Evolutionary conservation across 441 rosid species (phyloP).

Genomic region (Flueggea neowawraea): DNA sequence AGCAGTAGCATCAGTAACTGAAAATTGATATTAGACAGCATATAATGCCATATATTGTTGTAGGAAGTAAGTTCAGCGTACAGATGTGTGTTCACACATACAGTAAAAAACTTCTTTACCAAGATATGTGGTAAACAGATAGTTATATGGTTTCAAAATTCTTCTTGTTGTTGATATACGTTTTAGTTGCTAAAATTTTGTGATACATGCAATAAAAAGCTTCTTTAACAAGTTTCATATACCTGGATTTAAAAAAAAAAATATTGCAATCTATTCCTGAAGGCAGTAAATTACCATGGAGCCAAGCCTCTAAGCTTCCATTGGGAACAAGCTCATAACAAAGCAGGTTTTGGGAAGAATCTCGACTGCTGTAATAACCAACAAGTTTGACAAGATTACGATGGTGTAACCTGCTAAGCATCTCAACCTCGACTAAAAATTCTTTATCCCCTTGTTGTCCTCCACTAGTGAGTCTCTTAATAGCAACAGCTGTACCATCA

Average conservation of each 20-base stretch:
- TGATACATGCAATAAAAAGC: no score
- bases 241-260: no score
- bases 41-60: not conserved
- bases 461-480: slow-evolving; percentile 85
- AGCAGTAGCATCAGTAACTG: slow-evolving; percentile 6
- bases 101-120: no score
- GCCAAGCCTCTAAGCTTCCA: slow-evolving; percentile 97
- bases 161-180: no score
- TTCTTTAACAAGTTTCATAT: no score
- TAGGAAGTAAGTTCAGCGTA: no score
- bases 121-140: no score
- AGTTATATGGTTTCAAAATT: no score
- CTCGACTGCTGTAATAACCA: slow-evolving; percentile 83
- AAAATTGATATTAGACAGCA: not conserved
- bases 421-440: slow-evolving; percentile 95
- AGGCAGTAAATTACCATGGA: slow-evolving; percentile 57
- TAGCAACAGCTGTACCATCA: slow-evolving; percentile 97
- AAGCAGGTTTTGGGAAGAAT: slow-evolving; percentile 84
- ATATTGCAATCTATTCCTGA: no score
- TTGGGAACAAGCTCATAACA: slow-evolving; percentile 97
- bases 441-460: slow-evolving; percentile 97
- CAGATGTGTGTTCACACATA: no score
- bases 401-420: slow-evolving; percentile 98
- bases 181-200: no score
- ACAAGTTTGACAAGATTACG: slow-evolving; percentile 98